A percentile compares a stretch with the other conserved stretches of the same genome.
Evolutionary conservation across 495 filamentous ascomycete genomes (phyloP).

Genomic region (Parmelia sp.): DNA sequence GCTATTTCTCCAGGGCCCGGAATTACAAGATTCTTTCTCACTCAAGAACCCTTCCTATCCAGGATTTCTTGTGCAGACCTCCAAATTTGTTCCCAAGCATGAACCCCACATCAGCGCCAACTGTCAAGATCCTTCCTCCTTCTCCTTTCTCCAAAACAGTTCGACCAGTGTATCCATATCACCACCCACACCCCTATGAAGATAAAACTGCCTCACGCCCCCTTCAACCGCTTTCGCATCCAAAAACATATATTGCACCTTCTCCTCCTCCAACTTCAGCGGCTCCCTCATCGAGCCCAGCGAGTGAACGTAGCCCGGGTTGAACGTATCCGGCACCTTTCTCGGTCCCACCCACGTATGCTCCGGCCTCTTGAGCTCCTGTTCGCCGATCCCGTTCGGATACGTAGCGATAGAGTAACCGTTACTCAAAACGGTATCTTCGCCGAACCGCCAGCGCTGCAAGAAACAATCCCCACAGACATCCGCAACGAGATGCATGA

Average conservation of each 20-base stretch:
- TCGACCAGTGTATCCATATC: not conserved
- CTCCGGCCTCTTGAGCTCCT: constrained; percentile 36
- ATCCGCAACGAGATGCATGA: constrained; percentile 43
- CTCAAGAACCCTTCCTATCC: no score
- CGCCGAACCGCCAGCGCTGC: constrained; percentile 50
- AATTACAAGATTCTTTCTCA: no score
- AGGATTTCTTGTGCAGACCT: no score
- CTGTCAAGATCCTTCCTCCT: not conserved
- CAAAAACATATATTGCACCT: constrained; percentile 20
- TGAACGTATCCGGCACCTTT: constrained; percentile 14
- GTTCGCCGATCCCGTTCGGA: constrained; percentile 28
- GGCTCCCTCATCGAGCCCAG: constrained; percentile 11
- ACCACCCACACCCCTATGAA: not conserved
- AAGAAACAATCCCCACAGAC: constrained; percentile 54
- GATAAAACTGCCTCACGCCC: constrained; percentile 13
- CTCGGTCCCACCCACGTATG: constrained; percentile 39
- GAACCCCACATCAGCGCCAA: no score
- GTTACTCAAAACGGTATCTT: constrained; percentile 52
- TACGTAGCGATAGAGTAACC: constrained; percentile 51
- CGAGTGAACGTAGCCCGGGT: constrained; percentile 19
- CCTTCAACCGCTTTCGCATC: constrained; percentile 14
- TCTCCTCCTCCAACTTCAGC: constrained; percentile 17
- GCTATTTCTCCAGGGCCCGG: no score
- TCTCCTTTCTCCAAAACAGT: not conserved
- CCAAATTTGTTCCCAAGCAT: no score